A percentile compares a stretch with the other conserved stretches of the same genome.
Evolutionary conservation across 495 filamentous ascomycete species (phyloP).

Genomic region (Sordaria brevicollis): DNA sequence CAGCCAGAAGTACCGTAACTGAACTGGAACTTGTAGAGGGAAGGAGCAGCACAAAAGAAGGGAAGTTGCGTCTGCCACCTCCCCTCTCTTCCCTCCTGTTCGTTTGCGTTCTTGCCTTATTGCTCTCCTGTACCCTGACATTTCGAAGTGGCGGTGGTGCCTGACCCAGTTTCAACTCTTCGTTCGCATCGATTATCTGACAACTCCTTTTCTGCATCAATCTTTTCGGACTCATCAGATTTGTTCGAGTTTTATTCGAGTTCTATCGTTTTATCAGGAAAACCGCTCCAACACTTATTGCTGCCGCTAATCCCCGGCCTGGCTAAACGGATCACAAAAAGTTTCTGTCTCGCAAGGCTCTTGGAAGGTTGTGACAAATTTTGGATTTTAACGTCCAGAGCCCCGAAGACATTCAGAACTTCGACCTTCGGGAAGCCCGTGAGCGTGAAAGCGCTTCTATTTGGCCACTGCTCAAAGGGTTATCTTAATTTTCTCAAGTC

Average conservation of each 20-base stretch:
- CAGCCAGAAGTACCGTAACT: no score
- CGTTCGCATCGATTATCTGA: background rate
- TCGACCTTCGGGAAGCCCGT: background rate
- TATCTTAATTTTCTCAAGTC: background rate
- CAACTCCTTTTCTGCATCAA: background rate
- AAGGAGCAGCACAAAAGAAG: background rate
- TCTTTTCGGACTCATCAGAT: no score
- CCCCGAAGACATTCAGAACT: background rate
- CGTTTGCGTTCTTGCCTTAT: background rate
- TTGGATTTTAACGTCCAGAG: background rate
- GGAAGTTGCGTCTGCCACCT: background rate
- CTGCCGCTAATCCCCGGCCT: background rate
- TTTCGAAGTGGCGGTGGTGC: background rate
- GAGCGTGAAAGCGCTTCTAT: background rate
- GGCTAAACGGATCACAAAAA: background rate
- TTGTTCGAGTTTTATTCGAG: no score
- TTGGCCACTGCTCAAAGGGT: background rate
- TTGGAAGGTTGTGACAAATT: background rate
- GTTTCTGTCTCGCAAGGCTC: background rate
- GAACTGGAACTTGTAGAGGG: background rate
- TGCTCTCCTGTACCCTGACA: background rate
- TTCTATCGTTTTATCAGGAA: background rate
- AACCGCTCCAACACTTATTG: background rate
- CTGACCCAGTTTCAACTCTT: background rate
- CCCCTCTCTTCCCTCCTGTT: background rate